Base-by-base conservation (phyloP, 2,329 filamentous ascomycete genomes). In the Arthrobotrys sphaeroides region DNA sequence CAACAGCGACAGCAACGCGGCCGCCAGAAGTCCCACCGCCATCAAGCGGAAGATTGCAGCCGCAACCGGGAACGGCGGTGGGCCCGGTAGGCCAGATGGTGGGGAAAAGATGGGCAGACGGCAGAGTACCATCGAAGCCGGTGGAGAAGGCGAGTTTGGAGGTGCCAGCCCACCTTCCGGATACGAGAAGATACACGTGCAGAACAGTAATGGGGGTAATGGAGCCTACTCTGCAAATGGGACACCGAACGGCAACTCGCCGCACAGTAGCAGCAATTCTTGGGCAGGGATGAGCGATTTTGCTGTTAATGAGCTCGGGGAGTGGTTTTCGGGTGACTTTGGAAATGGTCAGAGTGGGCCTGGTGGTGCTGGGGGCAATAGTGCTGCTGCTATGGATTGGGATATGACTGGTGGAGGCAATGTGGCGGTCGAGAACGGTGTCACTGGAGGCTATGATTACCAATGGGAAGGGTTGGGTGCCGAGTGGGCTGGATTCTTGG, bases 161-260 rank as follows among this genome's bases (percentile, higher is more conserved):
- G 73, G 73, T 31, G 73, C 73, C 4, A 72, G 66, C 4, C 73
- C 73, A n/a, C 73, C 73, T 16, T 72, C 65, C 10, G 73, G 73
- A 31, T 77, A 77, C n/a, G 73, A 77, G 20, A 77, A 77, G 36
- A 77, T 77, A n/a, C 73, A 77, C 24, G 73, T 67, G 9, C 73
- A 64, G 26, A 66, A 26, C 18, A 18, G 51, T 24, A 51, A 62
- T 26, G 72, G 55, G 3, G 60, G 51, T 16, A 68, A 59, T 40
- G 72, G 72, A 16, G 65, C 42, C n/a, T 75, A 75, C 24, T 55
- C 51, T 3, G 51, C 51, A n/a, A 65, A 68, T 51, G 72, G 72
- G 0, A 75, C 72, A 22, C 72, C 72, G n/a, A 68, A 75, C 20
- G 72, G 62, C n/a, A 75, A 69, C 38, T 75, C 72, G 1, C 72